Conservation (phyloP, 2,329 filamentous ascomycete species). For the Diaporthe sp. region DNA sequence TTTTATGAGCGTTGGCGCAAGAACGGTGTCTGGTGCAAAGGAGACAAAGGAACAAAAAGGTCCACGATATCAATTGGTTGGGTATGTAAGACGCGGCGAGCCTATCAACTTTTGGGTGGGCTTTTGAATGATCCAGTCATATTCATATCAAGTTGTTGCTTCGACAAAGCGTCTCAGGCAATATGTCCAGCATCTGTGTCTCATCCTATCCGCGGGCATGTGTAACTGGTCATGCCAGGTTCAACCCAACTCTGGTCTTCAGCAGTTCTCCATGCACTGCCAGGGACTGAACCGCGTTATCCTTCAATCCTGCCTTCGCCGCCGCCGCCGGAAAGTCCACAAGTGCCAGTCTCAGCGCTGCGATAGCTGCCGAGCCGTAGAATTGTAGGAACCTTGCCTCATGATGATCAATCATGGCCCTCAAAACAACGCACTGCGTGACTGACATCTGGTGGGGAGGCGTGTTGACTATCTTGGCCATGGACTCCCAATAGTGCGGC, state of each 20-base stretch:
- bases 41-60: constrained; percentile 1
- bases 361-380: constrained; percentile 83
- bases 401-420: constrained; percentile 78
- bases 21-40: constrained; percentile 9
- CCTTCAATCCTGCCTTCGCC: constrained; percentile 51
- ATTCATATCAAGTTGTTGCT: constrained; percentile 18
- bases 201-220: background rate
- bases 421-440: constrained; percentile 79
- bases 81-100: background rate
- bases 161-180: background rate
- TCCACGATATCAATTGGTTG: constrained; percentile 27
- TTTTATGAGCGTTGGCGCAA: constrained; percentile 58
- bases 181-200: constrained; percentile 2
- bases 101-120: background rate
- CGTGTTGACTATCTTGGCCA: constrained; percentile 83
- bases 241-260: constrained; percentile 62
- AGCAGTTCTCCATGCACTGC: constrained; percentile 66
- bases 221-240: constrained; percentile 51
- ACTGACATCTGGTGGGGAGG: constrained; percentile 76
- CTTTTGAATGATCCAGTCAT: constrained; percentile 23
- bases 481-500: constrained; percentile 83
- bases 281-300: constrained; percentile 64
- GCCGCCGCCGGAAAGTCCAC: constrained; percentile 77
- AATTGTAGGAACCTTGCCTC: constrained; percentile 82
- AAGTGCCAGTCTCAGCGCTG: constrained; percentile 76